Evolutionary conservation across 1,139 yeast genomes (phyloP).

Genomic region (Pichia sp.): DNA sequence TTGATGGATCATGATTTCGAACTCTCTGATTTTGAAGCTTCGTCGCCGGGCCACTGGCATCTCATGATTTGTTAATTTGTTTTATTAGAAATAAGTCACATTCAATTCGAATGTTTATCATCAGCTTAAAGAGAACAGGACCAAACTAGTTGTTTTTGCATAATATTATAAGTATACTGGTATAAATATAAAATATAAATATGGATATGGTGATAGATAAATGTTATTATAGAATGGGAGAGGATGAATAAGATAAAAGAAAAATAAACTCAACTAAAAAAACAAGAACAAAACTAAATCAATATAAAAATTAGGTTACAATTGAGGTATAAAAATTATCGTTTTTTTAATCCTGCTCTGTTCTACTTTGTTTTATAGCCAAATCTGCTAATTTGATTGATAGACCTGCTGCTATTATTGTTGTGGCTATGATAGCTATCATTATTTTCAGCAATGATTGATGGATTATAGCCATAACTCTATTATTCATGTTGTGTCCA

Average conservation of each 20-base stretch:
- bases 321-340: slow-evolving; percentile 5
- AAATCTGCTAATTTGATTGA: slow-evolving; percentile 7
- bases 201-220: background rate
- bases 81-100: too few relatives aligned
- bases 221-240: background rate
- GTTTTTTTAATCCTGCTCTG: slow-evolving; percentile 1
- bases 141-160: too few relatives aligned
- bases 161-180: background rate
- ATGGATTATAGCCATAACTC: background rate
- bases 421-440: background rate
- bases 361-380: slow-evolving; percentile 8
- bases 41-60: too few relatives aligned
- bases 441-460: slow-evolving; percentile 3
- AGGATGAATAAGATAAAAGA: background rate
- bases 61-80: too few relatives aligned
- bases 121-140: too few relatives aligned
- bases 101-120: too few relatives aligned
- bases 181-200: background rate
- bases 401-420: background rate
- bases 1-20: too few relatives aligned
- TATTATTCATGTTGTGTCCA: slow-evolving; percentile 1
- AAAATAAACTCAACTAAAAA: background rate
- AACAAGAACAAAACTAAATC: slow-evolving; percentile 1
- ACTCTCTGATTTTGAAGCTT: too few relatives aligned
- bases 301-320: slow-evolving; percentile 11